These are phyloP conservation scores for Clausena lansium DNA, from an alignment of 345 rosid genomes.

Conservation along the genomic window DNA sequence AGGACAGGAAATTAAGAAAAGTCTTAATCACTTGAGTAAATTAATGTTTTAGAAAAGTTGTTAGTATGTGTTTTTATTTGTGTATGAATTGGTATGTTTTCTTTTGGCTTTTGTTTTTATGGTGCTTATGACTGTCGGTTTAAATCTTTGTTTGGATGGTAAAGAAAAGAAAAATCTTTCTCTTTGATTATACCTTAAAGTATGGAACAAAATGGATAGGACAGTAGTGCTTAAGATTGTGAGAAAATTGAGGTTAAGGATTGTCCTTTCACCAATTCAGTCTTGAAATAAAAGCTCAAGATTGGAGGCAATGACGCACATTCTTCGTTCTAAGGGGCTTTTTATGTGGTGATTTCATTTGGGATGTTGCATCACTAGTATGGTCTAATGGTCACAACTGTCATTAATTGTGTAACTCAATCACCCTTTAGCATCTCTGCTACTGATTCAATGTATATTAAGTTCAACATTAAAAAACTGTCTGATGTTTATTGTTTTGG, in stretches of 20 bases:
- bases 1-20: not conserved
- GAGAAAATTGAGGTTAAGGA: not conserved
- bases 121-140: not conserved
- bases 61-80: not conserved
- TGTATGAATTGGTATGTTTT: not conserved
- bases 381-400: not conserved
- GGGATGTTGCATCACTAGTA: not conserved
- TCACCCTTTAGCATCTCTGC: not conserved
- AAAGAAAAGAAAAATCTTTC: not conserved
- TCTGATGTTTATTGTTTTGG: not conserved
- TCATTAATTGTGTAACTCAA: not conserved
- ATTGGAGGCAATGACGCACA: not conserved
- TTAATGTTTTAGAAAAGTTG: not conserved
- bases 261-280: not conserved
- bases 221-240: not conserved
- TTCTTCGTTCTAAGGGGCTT: not conserved
- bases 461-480: not conserved
- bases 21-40: not conserved
- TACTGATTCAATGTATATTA: not conserved
- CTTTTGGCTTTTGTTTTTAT: not conserved
- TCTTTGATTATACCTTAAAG: not conserved
- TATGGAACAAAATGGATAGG: not conserved
- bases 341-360: not conserved
- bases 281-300: not conserved
- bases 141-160: not conserved